Evolutionary conservation across 441 rosid species (phyloP).

Genomic region (Biscutella laevigata): DNA sequence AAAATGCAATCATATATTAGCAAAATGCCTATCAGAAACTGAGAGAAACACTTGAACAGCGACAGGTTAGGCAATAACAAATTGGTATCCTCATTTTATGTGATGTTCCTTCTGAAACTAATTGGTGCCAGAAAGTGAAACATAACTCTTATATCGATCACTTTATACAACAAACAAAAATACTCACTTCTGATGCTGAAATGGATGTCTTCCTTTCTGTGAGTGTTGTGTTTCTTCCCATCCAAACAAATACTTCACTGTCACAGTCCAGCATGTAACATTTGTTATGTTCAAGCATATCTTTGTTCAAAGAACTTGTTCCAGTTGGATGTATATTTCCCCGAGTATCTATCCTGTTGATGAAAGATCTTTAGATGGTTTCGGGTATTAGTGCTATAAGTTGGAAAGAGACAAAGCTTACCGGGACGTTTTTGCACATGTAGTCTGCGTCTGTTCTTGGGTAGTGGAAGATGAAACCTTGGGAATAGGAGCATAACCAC

Average conservation of each 20-base stretch:
- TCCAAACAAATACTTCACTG: constrained; percentile 72
- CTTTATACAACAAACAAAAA: neutral
- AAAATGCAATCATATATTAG: neutral
- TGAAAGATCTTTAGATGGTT: constrained; percentile 7
- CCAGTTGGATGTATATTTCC: constrained; percentile 56
- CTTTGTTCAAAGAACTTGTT: constrained; percentile 37
- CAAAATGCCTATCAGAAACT: neutral
- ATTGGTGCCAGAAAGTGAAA: no score
- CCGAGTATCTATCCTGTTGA: constrained; percentile 53
- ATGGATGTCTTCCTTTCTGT: constrained; percentile 65
- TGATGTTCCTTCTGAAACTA: no score
- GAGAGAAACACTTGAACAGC: neutral
- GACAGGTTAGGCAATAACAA: no score
- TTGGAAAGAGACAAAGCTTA: constrained; percentile 18
- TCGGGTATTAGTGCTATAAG: neutral
- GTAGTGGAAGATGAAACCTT: constrained; percentile 35
- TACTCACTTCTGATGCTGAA: constrained; percentile 59
- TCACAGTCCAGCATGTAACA: constrained; percentile 75
- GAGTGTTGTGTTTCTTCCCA: constrained; percentile 62
- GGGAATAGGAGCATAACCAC: constrained; percentile 90
- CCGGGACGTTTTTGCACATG: constrained; percentile 49
- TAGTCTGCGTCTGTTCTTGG: constrained; percentile 29
- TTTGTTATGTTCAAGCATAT: constrained; percentile 56
- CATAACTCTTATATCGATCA: no score
- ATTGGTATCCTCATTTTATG: no score